phyloP scores from a whole-genome alignment of 2,329 filamentous ascomycete species.

The Aspergillus eucalypticola region DNA sequence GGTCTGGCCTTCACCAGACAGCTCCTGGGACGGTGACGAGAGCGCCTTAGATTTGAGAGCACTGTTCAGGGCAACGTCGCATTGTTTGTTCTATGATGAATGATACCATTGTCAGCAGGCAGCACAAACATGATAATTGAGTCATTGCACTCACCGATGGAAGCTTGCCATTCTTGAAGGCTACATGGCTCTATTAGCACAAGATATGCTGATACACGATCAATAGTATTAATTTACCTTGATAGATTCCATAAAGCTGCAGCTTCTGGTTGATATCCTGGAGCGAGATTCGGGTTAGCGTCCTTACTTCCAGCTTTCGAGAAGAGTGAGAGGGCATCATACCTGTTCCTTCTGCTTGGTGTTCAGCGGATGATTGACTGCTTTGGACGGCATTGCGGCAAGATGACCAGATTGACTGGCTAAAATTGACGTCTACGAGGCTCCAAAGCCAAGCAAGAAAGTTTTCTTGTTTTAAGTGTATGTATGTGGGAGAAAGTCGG shows the following conservation, averaged over 20 bases:
- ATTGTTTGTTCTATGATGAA: constrained; percentile 75
- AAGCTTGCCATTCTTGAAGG: constrained; percentile 85
- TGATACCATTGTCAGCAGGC: not conserved
- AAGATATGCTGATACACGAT: not conserved
- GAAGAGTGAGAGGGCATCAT: constrained; percentile 7
- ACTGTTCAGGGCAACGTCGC: constrained; percentile 91
- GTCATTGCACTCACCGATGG: constrained; percentile 79
- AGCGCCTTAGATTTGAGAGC: constrained; percentile 73
- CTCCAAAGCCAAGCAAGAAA: not conserved
- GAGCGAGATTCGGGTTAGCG: not conserved
- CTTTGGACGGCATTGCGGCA: constrained; percentile 10
- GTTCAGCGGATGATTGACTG: constrained; percentile 11
- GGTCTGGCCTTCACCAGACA: constrained; percentile 79
- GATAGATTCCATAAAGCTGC: constrained; percentile 87
- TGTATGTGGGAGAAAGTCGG: not conserved
- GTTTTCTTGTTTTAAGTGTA: not conserved
- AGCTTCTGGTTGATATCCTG: constrained; percentile 87
- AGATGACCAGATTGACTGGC: not conserved
- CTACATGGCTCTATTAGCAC: constrained; percentile 44
- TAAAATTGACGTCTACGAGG: not conserved
- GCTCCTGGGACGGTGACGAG: constrained; percentile 67
- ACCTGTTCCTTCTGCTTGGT: constrained; percentile 40
- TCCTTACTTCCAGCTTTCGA: not conserved
- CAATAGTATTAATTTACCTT: constrained; percentile 45
- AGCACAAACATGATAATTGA: not conserved